These are phyloP conservation scores for Paracoccidioides lutzii DNA, from an alignment of 2,329 filamentous ascomycete genomes.

Conservation along the genomic window DNA sequence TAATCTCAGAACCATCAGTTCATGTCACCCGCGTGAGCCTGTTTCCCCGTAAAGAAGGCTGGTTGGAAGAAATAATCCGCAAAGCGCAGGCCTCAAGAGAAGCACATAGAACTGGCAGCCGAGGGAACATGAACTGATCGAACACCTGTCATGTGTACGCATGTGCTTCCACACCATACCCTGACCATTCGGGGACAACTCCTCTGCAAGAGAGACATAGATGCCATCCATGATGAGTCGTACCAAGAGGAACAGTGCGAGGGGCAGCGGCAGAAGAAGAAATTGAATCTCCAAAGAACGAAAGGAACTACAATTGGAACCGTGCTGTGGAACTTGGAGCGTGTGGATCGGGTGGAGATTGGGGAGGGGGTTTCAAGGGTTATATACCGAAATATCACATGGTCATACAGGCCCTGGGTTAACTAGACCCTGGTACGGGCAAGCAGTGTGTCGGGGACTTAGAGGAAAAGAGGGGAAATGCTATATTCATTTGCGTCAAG, in stretches of 20 bases:
- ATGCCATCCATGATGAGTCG: neutral
- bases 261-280: neutral
- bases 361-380: too few relatives aligned
- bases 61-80: neutral
- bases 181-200: conserved; percentile 21
- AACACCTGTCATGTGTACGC: conserved; percentile 35
- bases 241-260: neutral
- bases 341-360: too few relatives aligned
- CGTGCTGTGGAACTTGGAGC: too few relatives aligned
- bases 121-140: conserved; percentile 13
- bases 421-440: too few relatives aligned
- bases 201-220: neutral
- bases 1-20: conserved; percentile 51
- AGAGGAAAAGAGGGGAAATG: too few relatives aligned
- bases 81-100: neutral
- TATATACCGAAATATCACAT: too few relatives aligned
- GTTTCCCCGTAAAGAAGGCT: neutral
- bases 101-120: neutral
- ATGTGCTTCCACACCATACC: conserved; percentile 26
- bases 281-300: neutral
- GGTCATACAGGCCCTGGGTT: too few relatives aligned
- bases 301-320: neutral
- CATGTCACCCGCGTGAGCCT: neutral
- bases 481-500: too few relatives aligned
- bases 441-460: too few relatives aligned